A percentile compares a stretch with the other conserved stretches of the same genome.
phyloP scores from a whole-genome alignment of 78 protist species.

The Reticulomyxa filosa region DNA sequence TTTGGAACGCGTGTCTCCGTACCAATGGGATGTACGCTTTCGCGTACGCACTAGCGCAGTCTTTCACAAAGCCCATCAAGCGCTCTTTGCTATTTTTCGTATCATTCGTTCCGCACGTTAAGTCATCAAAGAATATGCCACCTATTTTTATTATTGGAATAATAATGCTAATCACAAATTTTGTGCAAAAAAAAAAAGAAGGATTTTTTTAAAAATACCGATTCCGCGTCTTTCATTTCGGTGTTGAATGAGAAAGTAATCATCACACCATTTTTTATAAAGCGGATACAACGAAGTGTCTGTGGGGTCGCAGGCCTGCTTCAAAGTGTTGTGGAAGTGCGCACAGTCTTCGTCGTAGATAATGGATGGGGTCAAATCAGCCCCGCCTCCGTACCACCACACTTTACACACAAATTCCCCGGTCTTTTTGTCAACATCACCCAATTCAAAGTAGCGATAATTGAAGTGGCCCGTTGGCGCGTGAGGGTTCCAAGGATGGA shows the following conservation, averaged over 20 bases:
- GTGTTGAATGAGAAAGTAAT: conserved; percentile 5
- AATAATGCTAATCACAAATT: too few species aligned
- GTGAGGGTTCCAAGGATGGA: conserved; percentile 30
- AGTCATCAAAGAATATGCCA: too few species aligned
- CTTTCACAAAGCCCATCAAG: too few species aligned
- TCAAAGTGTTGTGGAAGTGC: conserved; percentile 30
- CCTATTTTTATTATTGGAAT: too few species aligned
- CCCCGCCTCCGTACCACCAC: conserved; percentile 38
- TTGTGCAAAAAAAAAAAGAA: too few species aligned
- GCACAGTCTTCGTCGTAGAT: conserved; percentile 15
- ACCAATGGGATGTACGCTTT: conserved; percentile 23
- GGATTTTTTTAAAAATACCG: too few species aligned
- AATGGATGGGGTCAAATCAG: conserved; percentile 26
- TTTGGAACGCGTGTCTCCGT: conserved; percentile 17
- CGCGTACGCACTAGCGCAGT: not conserved
- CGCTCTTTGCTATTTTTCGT: too few species aligned
- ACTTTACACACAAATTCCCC: conserved; percentile 17
- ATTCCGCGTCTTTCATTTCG: not conserved
- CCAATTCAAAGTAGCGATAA: conserved; percentile 36
- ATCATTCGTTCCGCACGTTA: too few species aligned
- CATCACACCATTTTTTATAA: conserved; percentile 2
- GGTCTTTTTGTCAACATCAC: conserved; percentile 9
- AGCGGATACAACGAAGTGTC: too few species aligned
- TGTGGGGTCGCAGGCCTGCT: too few species aligned
- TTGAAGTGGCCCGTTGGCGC: conserved; percentile 40